A percentile compares a stretch with the other conserved stretches of the same genome.
These are phyloP conservation scores for Physcomitrellopsis africana DNA, from an alignment of 225 moss, liverwort and hornwort species.

Conservation along the genomic window DNA sequence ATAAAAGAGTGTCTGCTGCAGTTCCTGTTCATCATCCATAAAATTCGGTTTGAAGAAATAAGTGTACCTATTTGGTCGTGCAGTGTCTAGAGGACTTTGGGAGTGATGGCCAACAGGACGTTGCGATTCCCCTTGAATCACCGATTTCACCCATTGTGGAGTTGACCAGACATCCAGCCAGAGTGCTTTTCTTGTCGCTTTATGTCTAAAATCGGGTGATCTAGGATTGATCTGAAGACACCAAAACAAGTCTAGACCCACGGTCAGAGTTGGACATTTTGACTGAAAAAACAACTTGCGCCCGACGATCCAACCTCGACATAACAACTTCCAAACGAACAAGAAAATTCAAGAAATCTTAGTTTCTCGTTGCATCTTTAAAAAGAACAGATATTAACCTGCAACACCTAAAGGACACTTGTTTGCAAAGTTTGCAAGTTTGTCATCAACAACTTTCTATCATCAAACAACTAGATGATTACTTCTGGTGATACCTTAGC, in stretches of 20 bases:
- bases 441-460: neutral
- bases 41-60: neutral
- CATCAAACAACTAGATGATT: neutral
- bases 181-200: slow-evolving; percentile 24
- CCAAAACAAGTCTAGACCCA: slow-evolving; percentile 13
- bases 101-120: slow-evolving; percentile 3
- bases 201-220: slow-evolving; percentile 26
- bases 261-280: neutral
- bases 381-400: neutral
- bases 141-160: slow-evolving; percentile 2
- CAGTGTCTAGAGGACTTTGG: neutral
- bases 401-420: slow-evolving; percentile 19
- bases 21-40: neutral
- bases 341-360: neutral
- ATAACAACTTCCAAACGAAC: neutral
- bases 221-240: slow-evolving; percentile 22
- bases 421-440: too few relatives aligned
- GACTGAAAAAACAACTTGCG: neutral
- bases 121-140: slow-evolving; percentile 23
- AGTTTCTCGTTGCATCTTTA: neutral
- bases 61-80: slow-evolving; percentile 8
- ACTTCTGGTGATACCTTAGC: slow-evolving; percentile 28
- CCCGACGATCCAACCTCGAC: neutral
- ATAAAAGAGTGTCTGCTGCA: neutral
- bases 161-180: slow-evolving; percentile 29